These are phyloP conservation scores for Salix brachista DNA, from an alignment of 345 rosid species.

Conservation along the genomic window DNA sequence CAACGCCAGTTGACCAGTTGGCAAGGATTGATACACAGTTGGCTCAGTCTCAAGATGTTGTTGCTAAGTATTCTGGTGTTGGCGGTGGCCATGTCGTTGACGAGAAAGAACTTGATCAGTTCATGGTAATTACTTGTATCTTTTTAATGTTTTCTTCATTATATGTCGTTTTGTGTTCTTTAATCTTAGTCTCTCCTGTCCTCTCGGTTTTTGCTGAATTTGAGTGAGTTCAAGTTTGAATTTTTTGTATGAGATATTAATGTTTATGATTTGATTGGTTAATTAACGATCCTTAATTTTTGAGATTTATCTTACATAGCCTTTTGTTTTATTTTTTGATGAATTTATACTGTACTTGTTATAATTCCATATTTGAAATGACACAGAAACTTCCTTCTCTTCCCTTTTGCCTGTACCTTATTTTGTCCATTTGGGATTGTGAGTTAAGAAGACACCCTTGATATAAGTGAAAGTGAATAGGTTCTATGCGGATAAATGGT, in stretches of 20 bases:
- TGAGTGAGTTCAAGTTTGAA: not conserved
- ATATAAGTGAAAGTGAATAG: not conserved
- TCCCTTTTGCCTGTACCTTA: not conserved
- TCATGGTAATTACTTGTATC: conserved; percentile 32
- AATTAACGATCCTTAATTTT: not conserved
- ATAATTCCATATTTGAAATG: not conserved
- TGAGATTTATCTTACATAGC: not conserved
- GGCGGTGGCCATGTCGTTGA: conserved; percentile 27
- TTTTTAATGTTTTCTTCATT: not conserved
- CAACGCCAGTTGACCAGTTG: conserved; percentile 43
- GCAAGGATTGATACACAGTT: conserved; percentile 42
- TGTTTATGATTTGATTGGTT: not conserved
- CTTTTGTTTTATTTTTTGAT: not conserved
- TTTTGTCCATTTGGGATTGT: not conserved
- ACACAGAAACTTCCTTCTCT: not conserved
- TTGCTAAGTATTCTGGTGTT: conserved; percentile 37
- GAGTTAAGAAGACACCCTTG: not conserved
- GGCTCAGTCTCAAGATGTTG: conserved; percentile 30
- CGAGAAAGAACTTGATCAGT: conserved; percentile 43
- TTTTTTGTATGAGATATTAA: not conserved
- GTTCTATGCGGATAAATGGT: conserved; percentile 5
- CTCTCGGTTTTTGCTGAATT: not conserved
- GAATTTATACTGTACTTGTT: not conserved
- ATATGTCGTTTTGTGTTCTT: not conserved
- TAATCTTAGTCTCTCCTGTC: not conserved